Conservation (phyloP, 2,329 filamentous ascomycete genomes). For the Aspergillus sp. region DNA sequence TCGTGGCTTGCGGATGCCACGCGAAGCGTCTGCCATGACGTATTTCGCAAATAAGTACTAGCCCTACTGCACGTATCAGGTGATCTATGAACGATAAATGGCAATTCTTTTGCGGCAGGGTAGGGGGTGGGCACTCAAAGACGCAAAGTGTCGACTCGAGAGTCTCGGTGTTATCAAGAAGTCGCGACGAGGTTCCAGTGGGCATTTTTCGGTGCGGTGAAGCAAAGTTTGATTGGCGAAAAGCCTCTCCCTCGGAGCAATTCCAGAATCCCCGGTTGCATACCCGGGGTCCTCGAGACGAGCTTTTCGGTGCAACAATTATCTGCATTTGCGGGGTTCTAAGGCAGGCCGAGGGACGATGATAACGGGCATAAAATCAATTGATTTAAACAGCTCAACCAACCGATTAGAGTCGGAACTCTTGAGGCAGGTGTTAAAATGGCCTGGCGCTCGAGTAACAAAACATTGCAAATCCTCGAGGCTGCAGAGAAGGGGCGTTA, state of each 20-base stretch:
- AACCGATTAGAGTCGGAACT: too few relatives aligned
- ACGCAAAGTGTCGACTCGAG: background rate
- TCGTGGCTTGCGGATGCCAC: conserved; percentile 11
- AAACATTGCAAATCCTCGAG: conserved; percentile 9
- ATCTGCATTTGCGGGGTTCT: background rate
- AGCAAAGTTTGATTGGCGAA: background rate
- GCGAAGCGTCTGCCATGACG: conserved; percentile 6
- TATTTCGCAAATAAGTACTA: background rate
- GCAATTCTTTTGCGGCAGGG: background rate
- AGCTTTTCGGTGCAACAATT: background rate
- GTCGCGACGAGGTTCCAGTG: conserved; percentile 6
- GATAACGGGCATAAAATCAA: background rate
- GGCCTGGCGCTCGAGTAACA: conserved; percentile 8
- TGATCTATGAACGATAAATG: background rate
- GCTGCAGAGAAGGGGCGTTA: conserved; percentile 39
- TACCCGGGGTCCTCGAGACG: background rate
- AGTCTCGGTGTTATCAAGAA: conserved; percentile 1
- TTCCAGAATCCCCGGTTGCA: background rate
- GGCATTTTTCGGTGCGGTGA: background rate
- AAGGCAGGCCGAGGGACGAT: background rate
- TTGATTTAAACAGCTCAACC: too few relatives aligned
- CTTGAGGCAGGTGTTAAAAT: background rate
- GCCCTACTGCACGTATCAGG: too few relatives aligned
- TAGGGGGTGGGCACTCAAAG: background rate
- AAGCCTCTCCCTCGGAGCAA: background rate